These are phyloP conservation scores for Diutina neorugosa DNA, from an alignment of 1,139 yeast species.

Conservation along the genomic window DNA sequence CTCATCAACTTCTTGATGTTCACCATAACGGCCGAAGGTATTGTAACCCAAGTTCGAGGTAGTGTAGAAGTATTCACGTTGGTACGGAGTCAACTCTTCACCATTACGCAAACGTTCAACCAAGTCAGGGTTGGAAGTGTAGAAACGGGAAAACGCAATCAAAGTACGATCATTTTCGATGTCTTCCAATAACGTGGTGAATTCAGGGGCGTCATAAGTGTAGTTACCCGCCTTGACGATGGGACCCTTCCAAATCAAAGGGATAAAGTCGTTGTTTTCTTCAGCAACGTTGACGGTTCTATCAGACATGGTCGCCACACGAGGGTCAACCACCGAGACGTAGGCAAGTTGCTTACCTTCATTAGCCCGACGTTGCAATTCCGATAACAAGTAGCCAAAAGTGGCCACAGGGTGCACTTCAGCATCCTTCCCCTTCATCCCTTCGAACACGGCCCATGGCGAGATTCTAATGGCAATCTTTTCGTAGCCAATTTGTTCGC, in stretches of 20 bases:
- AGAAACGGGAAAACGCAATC: slow-evolving; percentile 20
- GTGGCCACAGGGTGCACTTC: background rate
- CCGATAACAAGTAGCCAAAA: background rate
- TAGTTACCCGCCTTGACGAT: slow-evolving; percentile 37
- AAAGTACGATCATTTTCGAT: slow-evolving; percentile 19
- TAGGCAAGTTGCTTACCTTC: slow-evolving; percentile 34
- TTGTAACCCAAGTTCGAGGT: slow-evolving; percentile 3
- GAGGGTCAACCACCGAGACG: slow-evolving; percentile 27
- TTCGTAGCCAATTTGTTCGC: slow-evolving; percentile 52
- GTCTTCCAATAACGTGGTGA: slow-evolving; percentile 12
- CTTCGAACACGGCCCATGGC: slow-evolving; percentile 38
- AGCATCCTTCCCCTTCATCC: slow-evolving; percentile 11
- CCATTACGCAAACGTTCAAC: slow-evolving; percentile 3
- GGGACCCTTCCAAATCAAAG: slow-evolving; percentile 36
- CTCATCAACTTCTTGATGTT: background rate
- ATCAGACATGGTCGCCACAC: slow-evolving; percentile 16
- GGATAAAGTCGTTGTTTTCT: slow-evolving; percentile 21
- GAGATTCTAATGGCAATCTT: slow-evolving; percentile 65
- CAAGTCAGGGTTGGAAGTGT: slow-evolving; percentile 10
- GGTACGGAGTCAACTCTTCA: background rate
- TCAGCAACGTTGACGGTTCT: slow-evolving; percentile 7
- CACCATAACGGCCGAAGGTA: background rate
- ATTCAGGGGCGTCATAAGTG: slow-evolving; percentile 14
- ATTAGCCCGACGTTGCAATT: background rate
- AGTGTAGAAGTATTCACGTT: slow-evolving; percentile 2